Base-by-base conservation (phyloP, 2,329 filamentous ascomycete genomes). In the Aspergillus vadensis region DNA sequence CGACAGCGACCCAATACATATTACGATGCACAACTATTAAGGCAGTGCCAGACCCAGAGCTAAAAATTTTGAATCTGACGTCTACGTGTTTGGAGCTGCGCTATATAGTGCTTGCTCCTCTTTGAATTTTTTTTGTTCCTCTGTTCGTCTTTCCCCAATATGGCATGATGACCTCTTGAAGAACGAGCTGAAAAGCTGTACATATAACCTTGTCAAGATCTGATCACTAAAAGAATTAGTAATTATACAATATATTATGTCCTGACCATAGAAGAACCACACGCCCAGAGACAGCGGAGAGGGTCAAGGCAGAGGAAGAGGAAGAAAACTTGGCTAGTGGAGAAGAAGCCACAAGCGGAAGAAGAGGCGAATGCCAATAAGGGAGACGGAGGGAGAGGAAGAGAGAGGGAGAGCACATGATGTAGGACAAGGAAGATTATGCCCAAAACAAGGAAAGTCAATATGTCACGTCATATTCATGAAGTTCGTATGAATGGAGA, bases 241-340 rank as follows among this genome's bases (percentile, higher is more conserved):
- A 50, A 47, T 60, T 49, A 59, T 61, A 57, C 43, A 47, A 59
- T 21, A 51, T 48, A 51, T 57, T 55, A 61, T 27, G 62, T 60
- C 58, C 52, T 61, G 53, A 56, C 55, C 6, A 63, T 66, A 60
- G 58, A 53, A 51, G n/a, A 58, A 58, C 39, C 59, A 52, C 57
- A 32, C 55, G 32, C 44, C 25, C 59, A 56, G 17, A 59, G 47
- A 51, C 54, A 38, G 32, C 30, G 23, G 50, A 47, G 38, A 55
- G 25, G 17, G 19, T 23, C 27, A 19, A 49, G 32, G 32, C 10
- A 36, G 12, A 36, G 32, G 32, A 36, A 14, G 32, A 36, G 12
- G 32, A 36, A 14, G 32, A 36, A 36, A 12, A 32, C 3, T n/a
- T 36, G 19, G 30, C 25, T 10, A 51, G 36, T 38, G 17, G 23